A percentile compares a stretch with the other conserved stretches of the same genome.
Conservation (phyloP, 345 rosid genomes). For the Eutrema japonicum region DNA sequence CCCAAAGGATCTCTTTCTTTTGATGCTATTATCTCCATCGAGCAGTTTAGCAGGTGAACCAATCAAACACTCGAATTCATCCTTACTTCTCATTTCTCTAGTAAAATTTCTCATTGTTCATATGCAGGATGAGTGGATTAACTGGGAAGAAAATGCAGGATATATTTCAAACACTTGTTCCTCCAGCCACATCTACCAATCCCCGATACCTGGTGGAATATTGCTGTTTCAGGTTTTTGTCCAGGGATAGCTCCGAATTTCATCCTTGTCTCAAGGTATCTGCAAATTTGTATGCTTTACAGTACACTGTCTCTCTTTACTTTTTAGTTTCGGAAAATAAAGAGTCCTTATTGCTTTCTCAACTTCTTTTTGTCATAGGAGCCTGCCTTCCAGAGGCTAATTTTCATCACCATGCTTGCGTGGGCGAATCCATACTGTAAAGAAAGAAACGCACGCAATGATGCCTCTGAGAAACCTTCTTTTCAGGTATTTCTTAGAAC, state of each 20-base stretch:
- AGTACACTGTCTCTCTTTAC: background rate
- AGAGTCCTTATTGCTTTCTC: background rate
- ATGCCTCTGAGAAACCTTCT: slow-evolving; percentile 51
- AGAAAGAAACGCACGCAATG: slow-evolving; percentile 42
- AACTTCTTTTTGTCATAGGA: slow-evolving; percentile 51
- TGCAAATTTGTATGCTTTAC: slow-evolving; percentile 20
- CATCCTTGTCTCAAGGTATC: slow-evolving; percentile 89
- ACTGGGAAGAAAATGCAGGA: slow-evolving; percentile 84
- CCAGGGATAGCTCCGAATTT: slow-evolving; percentile 73
- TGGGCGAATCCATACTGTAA: slow-evolving; percentile 80
- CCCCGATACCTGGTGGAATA: slow-evolving; percentile 86
- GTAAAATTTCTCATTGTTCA: background rate
- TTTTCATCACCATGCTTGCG: slow-evolving; percentile 95
- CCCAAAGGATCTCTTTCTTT: slow-evolving; percentile 68
- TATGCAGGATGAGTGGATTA: slow-evolving; percentile 94
- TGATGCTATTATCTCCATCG: slow-evolving; percentile 81
- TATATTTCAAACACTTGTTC: slow-evolving; percentile 80
- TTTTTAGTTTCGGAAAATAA: background rate
- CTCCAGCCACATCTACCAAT: slow-evolving; percentile 59
- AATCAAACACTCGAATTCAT: background rate
- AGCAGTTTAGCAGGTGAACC: slow-evolving; percentile 95
- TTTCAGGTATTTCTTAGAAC: slow-evolving; percentile 59
- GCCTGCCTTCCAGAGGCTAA: slow-evolving; percentile 85
- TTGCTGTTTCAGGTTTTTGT: slow-evolving; percentile 91
- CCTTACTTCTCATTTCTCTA: background rate